Conservation (phyloP, 1,139 yeast genomes). For the Taphrina sp. region DNA sequence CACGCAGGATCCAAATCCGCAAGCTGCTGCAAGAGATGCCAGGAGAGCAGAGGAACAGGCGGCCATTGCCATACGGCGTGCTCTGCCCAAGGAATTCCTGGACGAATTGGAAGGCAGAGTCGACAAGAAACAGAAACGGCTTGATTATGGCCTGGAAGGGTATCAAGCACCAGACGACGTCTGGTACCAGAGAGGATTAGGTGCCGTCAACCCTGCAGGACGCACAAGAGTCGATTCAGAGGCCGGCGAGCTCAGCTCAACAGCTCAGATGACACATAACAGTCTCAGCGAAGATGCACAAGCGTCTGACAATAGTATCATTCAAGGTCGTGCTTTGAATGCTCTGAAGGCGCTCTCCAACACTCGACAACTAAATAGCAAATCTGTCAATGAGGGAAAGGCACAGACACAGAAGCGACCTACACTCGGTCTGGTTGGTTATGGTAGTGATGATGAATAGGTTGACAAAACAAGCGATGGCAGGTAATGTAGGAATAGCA, state of each 20-base stretch:
- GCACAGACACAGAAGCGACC: neutral
- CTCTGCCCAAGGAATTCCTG: slow-evolving; percentile 42
- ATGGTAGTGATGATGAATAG: slow-evolving; percentile 28
- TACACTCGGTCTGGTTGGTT: slow-evolving; percentile 9
- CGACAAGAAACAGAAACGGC: slow-evolving; percentile 31
- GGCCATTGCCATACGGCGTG: slow-evolving; percentile 45
- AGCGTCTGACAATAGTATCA: neutral
- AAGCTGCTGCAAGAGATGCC: slow-evolving; percentile 55
- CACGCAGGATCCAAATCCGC: slow-evolving; percentile 78
- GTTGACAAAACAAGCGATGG: no score
- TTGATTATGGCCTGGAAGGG: slow-evolving; percentile 36
- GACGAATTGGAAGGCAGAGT: slow-evolving; percentile 37
- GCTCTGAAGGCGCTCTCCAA: slow-evolving; percentile 25
- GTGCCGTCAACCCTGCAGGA: slow-evolving; percentile 35
- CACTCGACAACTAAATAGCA: no score
- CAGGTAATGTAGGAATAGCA: no score
- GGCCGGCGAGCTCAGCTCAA: neutral
- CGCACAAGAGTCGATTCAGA: neutral
- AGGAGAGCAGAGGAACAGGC: slow-evolving; percentile 47
- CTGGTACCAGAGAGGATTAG: slow-evolving; percentile 37
- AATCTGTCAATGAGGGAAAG: neutral
- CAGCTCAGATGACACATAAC: slow-evolving; percentile 1
- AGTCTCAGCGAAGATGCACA: neutral
- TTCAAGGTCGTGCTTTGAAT: slow-evolving; percentile 21
- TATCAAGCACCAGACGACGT: slow-evolving; percentile 37